Percentiles rank a stretch among this genome's conserved stretches.
Evolutionary conservation across 306 rosid genomes (phyloP).

Genomic region (Fragaria ananassa): DNA sequence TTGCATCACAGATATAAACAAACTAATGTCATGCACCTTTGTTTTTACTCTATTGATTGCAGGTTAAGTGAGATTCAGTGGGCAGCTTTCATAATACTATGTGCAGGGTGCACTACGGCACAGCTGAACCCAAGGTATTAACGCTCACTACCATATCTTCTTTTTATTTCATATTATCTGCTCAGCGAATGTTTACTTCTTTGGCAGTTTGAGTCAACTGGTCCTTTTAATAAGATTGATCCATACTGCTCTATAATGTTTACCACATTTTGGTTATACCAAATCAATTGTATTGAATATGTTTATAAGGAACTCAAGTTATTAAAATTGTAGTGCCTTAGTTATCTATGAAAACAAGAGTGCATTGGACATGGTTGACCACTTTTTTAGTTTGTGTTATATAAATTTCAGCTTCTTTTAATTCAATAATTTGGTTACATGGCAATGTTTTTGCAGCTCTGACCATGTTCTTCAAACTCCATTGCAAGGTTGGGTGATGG

Average conservation of each 20-base stretch:
- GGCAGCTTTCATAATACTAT: constrained; percentile 93
- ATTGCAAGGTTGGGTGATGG: constrained; percentile 95
- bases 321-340: constrained; percentile 1
- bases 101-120: constrained; percentile 93
- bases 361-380: constrained; percentile 4
- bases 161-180: constrained; percentile 20
- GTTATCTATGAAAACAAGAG: constrained; percentile 9
- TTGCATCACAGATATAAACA: background rate
- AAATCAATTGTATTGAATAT: background rate
- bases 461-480: constrained; percentile 94
- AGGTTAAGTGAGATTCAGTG: constrained; percentile 96
- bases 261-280: background rate
- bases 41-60: constrained; percentile 36
- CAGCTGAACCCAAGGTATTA: constrained; percentile 85
- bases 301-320: constrained; percentile 10
- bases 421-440: background rate
- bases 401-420: background rate
- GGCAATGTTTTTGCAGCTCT: constrained; percentile 49
- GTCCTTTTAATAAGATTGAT: background rate
- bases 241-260: background rate
- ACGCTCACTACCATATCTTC: constrained; percentile 15
- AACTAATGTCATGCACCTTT: constrained; percentile 5
- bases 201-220: background rate
- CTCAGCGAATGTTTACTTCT: background rate
- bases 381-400: background rate